Conservation (phyloP, 495 filamentous ascomycete species). For the Poronia punctata region DNA sequence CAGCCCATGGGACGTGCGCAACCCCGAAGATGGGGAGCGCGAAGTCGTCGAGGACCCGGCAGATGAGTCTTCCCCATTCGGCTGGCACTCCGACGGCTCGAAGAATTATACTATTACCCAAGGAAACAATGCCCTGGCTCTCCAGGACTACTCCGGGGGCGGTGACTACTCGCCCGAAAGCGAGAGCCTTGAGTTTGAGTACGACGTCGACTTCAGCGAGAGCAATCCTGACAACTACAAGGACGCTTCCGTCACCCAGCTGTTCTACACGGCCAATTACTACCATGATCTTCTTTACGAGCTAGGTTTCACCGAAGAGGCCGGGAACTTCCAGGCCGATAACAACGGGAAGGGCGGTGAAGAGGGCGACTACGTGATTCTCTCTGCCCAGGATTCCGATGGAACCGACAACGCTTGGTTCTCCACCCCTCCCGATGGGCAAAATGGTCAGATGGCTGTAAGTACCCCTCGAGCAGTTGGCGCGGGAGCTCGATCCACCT, state of each 20-base stretch:
- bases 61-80: slow-evolving; percentile 17
- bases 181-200: slow-evolving; percentile 22
- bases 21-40: slow-evolving; percentile 27
- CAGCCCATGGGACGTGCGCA: slow-evolving; percentile 29
- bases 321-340: slow-evolving; percentile 40
- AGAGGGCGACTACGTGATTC: slow-evolving; percentile 32
- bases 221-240: slow-evolving; percentile 19
- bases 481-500: slow-evolving; percentile 1
- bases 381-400: slow-evolving; percentile 35
- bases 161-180: slow-evolving; percentile 22
- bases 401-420: slow-evolving; percentile 31
- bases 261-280: slow-evolving; percentile 40
- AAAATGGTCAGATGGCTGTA: slow-evolving; percentile 28
- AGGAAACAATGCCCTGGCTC: slow-evolving; percentile 19
- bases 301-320: slow-evolving; percentile 39
- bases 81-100: slow-evolving; percentile 22
- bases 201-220: slow-evolving; percentile 14
- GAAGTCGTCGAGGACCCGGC: slow-evolving; percentile 24
- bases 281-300: slow-evolving; percentile 41
- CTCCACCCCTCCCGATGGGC: slow-evolving; percentile 31
- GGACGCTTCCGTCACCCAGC: slow-evolving; percentile 33
- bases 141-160: slow-evolving; percentile 15
- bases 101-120: slow-evolving; percentile 13
- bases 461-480: neutral
- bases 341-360: slow-evolving; percentile 33